phyloP scores from a whole-genome alignment of 2,329 filamentous ascomycete genomes.

The Neodidymelliopsis sp. region DNA sequence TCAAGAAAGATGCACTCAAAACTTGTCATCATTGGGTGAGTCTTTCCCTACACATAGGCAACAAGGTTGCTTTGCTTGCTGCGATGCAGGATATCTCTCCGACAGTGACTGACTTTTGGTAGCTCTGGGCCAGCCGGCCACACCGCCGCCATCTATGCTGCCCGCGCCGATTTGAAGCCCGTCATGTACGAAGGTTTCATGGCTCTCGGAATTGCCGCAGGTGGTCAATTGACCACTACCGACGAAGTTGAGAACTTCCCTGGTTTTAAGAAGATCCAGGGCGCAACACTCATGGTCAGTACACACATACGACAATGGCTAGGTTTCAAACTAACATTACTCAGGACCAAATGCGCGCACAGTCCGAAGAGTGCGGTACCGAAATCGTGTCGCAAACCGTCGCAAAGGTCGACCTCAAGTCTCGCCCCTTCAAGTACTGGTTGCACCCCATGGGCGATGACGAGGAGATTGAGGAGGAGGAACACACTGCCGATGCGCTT shows the following conservation, averaged over 20 bases:
- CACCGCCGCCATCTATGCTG: constrained; percentile 95
- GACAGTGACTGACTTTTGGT: constrained; percentile 37
- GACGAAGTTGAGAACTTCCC: constrained; percentile 99
- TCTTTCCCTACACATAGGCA: neutral
- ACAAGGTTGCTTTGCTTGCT: constrained; percentile 52
- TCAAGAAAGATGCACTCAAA: constrained; percentile 84
- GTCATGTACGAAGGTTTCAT: constrained; percentile 98
- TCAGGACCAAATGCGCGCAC: constrained; percentile 86
- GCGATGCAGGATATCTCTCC: neutral
- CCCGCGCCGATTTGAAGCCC: constrained; percentile 91
- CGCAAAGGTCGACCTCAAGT: constrained; percentile 80
- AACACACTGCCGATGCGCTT: constrained; percentile 86
- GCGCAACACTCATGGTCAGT: constrained; percentile 81
- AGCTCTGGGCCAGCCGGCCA: constrained; percentile 97
- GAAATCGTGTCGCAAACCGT: constrained; percentile 94
- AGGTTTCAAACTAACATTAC: constrained; percentile 23
- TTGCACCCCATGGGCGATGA: constrained; percentile 76
- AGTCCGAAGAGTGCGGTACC: constrained; percentile 92
- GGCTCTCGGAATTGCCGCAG: constrained; percentile 93
- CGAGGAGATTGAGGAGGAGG: constrained; percentile 71
- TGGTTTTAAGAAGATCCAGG: constrained; percentile 90
- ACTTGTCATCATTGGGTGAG: constrained; percentile 71
- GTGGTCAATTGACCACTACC: constrained; percentile 96
- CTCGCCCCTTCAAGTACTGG: constrained; percentile 91
- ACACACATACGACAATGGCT: neutral